Base-by-base conservation (phyloP, 1,284 basidiomycete genomes). In the Flammula alnicola region DNA sequence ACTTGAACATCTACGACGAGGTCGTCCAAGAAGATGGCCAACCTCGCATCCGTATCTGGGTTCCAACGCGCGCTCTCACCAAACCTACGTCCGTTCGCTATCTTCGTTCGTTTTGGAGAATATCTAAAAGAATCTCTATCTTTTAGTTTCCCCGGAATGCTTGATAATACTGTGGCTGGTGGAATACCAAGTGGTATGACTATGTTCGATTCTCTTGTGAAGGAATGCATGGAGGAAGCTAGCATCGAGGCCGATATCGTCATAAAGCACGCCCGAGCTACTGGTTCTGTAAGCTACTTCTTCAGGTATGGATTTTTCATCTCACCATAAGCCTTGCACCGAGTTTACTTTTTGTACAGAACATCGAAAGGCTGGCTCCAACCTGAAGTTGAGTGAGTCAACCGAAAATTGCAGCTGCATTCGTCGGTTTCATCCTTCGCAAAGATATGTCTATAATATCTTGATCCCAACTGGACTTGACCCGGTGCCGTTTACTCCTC, bases 151-250 rank as follows among this genome's bases (percentile, higher is more conserved):
- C 86, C 91, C 6, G 85, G 88, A 0, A 79, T 76, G 51, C 73
- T 90, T 11, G 91, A 94, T 61, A 94, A 94, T 65, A 85, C 79
- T 23, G 87, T 89, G 23, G 89, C 89, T 9, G 89, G 90, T 1
- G 89, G 89, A 9, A 88, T 90, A 19, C 80, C 86, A 0, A 83
- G 86, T 5, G 93, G 95, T 1, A 86, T 91, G 70, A 68, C 76
- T 0, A 74, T 83, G 0, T 81, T 90, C 45, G 89, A 95, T 47
- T 80, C 86, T 3, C 77, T 98, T 44, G 80, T 97, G 33, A 95
- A 97, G 63, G 96, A 99, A 69, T 90, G 92, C 56, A 86, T 86
- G 76, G 95, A 98, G 64, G 95, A 98, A 68, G 95, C 93, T 11
- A 91, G 85, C 57, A 76, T 97, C 16, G 73, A 79, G 1, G 83